Conservation (phyloP, 306 rosid species). For the Vicia sativa region DNA sequence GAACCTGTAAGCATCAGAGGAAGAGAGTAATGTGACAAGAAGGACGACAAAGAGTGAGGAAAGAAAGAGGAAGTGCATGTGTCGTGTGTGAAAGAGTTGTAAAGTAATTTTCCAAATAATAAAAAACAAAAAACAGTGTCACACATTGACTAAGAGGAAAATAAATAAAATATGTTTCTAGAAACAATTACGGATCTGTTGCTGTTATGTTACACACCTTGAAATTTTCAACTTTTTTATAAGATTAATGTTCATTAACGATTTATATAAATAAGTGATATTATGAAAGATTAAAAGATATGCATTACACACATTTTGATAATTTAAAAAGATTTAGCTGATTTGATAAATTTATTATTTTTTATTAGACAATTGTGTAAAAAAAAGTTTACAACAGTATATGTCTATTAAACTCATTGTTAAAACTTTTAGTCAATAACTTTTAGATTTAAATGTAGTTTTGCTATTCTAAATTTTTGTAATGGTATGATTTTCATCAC, state of each 20-base stretch:
- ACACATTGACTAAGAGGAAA: neutral
- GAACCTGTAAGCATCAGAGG: conserved; percentile 23
- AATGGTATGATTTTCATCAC: no score
- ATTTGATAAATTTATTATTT: no score
- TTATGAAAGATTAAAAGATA: no score
- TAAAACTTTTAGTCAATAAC: no score
- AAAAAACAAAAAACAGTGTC: conserved; percentile 22
- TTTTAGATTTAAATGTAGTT: no score
- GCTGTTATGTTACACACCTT: neutral
- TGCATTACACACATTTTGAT: no score
- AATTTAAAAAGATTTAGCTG: no score
- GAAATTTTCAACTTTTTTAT: neutral
- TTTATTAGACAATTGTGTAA: no score
- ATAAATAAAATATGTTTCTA: neutral
- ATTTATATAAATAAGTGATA: no score
- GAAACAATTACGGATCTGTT: neutral
- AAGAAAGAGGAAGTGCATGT: neutral
- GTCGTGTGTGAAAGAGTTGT: neutral
- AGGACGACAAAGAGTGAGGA: neutral
- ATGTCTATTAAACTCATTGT: no score
- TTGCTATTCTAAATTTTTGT: no score
- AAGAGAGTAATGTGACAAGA: conserved; percentile 31
- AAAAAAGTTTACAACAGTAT: no score
- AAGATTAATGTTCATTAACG: neutral
- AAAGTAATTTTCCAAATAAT: neutral